Conservation (phyloP, 2,329 filamentous ascomycete species). For the Fusarium sacchari region DNA sequence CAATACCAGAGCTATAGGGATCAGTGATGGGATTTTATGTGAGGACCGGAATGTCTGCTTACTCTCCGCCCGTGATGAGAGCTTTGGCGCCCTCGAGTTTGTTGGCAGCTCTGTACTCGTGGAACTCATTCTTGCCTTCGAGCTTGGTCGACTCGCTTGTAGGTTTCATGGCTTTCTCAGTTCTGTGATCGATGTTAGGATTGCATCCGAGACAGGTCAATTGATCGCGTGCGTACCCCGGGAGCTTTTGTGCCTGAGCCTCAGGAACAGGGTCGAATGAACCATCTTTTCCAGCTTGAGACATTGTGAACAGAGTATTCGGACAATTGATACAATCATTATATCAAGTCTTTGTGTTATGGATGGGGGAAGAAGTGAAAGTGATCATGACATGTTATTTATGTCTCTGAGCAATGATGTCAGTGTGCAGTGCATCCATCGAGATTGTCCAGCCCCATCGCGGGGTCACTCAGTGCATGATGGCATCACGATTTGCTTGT, state of each 20-base stretch:
- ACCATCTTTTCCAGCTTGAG: constrained; percentile 41
- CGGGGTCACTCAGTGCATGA: constrained; percentile 7
- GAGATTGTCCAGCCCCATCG: constrained; percentile 1
- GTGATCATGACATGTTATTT: background rate
- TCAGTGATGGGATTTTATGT: fast-evolving
- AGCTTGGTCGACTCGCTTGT: constrained; percentile 53
- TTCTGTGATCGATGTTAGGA: constrained; percentile 13
- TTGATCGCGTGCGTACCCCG: constrained; percentile 44
- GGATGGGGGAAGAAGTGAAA: background rate
- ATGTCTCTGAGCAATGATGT: constrained; percentile 20
- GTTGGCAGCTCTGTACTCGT: constrained; percentile 55
- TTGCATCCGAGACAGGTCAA: fast-evolving
- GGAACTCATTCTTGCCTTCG: constrained; percentile 50
- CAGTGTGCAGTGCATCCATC: constrained; percentile 17
- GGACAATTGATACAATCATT: background rate
- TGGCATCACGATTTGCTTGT: constrained; percentile 19
- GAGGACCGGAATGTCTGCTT: constrained; percentile 26
- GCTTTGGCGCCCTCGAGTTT: constrained; percentile 62
- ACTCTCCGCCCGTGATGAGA: constrained; percentile 67
- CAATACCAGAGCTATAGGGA: constrained; percentile 60
- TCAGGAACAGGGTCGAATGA: constrained; percentile 49
- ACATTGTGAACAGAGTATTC: background rate
- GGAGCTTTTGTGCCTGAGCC: constrained; percentile 50
- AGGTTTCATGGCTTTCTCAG: constrained; percentile 53
- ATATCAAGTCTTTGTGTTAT: too few species aligned